phyloP scores from a whole-genome alignment of 768 basidiomycete species.

The Phanerochaete sordida region DNA sequence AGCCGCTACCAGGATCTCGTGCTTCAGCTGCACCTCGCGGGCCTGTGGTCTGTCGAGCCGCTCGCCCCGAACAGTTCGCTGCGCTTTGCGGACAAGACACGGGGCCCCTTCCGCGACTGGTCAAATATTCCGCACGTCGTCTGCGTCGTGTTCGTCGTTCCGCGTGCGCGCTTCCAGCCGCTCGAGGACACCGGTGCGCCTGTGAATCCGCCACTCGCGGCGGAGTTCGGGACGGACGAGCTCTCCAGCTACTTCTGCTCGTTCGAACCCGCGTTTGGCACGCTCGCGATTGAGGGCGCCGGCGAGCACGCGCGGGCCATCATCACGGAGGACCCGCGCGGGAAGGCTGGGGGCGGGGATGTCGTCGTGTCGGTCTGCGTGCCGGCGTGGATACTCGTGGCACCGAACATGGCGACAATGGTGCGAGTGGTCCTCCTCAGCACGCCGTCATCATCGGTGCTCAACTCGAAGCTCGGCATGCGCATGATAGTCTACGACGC shows the following conservation, averaged over 20 bases:
- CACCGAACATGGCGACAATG: neutral
- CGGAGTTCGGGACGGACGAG: constrained; percentile 11
- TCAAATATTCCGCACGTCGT: constrained; percentile 33
- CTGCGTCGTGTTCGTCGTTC: constrained; percentile 33
- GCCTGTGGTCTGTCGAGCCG: constrained; percentile 29
- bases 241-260: constrained; percentile 26
- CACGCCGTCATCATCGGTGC: neutral
- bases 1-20: constrained; percentile 45
- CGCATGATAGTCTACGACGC: neutral
- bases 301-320: constrained; percentile 9
- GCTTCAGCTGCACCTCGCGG: constrained; percentile 37
- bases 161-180: constrained; percentile 25
- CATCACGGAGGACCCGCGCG: constrained; percentile 17
- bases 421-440: neutral
- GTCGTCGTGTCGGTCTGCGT: constrained; percentile 22
- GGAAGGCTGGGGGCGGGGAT: constrained; percentile 11
- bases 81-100: neutral
- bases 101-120: constrained; percentile 18
- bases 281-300: constrained; percentile 8
- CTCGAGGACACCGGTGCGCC: constrained; percentile 22
- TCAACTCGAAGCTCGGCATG: neutral
- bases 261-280: constrained; percentile 20
- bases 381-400: constrained; percentile 24
- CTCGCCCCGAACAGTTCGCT: constrained; percentile 9
- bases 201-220: constrained; percentile 27